phyloP scores from a whole-genome alignment of 2,329 filamentous ascomycete genomes.

The Fusarium pseudocircinatum region DNA sequence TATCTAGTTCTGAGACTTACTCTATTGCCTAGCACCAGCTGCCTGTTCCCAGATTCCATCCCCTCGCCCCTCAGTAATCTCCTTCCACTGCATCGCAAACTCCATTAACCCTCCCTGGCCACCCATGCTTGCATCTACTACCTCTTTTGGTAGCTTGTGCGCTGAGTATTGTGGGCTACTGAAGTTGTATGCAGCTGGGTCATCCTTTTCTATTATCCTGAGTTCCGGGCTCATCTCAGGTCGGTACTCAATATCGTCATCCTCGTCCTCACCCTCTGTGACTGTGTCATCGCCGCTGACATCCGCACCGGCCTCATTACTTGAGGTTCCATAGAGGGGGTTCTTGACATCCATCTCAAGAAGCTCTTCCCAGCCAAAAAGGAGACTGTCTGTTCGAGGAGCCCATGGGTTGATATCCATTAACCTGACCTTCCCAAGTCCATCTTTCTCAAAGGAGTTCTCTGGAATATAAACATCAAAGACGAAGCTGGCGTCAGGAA shows the following conservation, averaged over 20 bases:
- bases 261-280: slow-evolving; percentile 52
- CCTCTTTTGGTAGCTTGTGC: slow-evolving; percentile 93
- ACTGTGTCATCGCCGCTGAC: slow-evolving; percentile 51
- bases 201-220: slow-evolving; percentile 81
- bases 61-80: slow-evolving; percentile 58
- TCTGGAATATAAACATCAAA: slow-evolving; percentile 95
- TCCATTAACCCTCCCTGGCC: slow-evolving; percentile 83
- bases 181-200: slow-evolving; percentile 90
- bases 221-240: slow-evolving; percentile 78
- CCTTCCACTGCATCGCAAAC: slow-evolving; percentile 80
- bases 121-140: slow-evolving; percentile 76
- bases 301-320: slow-evolving; percentile 44
- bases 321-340: slow-evolving; percentile 62
- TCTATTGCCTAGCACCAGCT: slow-evolving; percentile 22
- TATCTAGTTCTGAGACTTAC: background rate
- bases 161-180: slow-evolving; percentile 89
- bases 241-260: slow-evolving; percentile 58
- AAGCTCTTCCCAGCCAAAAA: slow-evolving; percentile 92
- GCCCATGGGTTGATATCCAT: slow-evolving; percentile 98
- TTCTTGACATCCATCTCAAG: slow-evolving; percentile 73
- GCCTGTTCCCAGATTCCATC: slow-evolving; percentile 53
- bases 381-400: slow-evolving; percentile 82
- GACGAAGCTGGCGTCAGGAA: slow-evolving; percentile 83
- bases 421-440: slow-evolving; percentile 80
- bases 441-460: slow-evolving; percentile 60